These are phyloP conservation scores for Ambrosia artemisiifolia DNA, from an alignment of 129 eudicot genomes.

Conservation along the genomic window DNA sequence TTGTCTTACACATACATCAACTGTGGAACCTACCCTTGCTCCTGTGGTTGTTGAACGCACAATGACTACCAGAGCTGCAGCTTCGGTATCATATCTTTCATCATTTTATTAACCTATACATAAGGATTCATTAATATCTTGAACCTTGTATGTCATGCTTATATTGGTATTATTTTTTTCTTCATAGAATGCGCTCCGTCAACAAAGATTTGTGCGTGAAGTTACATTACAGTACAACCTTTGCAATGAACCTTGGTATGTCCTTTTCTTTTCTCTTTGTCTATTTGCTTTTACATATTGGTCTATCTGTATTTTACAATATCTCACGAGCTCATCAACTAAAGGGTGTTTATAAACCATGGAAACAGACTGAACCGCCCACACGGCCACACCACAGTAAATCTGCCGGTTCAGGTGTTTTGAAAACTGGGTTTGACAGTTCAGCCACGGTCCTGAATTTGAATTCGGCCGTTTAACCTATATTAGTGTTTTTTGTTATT, in stretches of 20 bases:
- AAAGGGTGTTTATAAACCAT: not conserved
- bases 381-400: not conserved
- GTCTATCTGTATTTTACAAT: not conserved
- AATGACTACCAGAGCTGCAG: conserved; percentile 99
- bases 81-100: conserved; percentile 59
- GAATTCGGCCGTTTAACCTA: not conserved
- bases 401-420: not conserved
- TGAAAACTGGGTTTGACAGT: not conserved
- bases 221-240: conserved; percentile 92
- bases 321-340: not conserved
- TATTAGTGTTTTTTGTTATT: not conserved
- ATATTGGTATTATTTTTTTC: conserved; percentile 1
- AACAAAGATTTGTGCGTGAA: conserved; percentile 91
- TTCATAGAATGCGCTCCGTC: conserved; percentile 80
- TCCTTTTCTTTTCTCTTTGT: not conserved
- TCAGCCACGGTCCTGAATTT: not conserved
- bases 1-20: conserved; percentile 90
- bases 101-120: conserved; percentile 12
- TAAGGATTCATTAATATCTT: not conserved
- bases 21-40: conserved; percentile 98
- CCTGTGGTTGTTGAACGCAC: conserved; percentile 96
- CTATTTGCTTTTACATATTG: not conserved
- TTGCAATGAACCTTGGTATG: conserved; percentile 97
- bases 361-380: not conserved
- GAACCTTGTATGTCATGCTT: not conserved